These are phyloP conservation scores for Malassezia restricta DNA, from an alignment of 1,284 basidiomycete genomes.

Conservation along the genomic window DNA sequence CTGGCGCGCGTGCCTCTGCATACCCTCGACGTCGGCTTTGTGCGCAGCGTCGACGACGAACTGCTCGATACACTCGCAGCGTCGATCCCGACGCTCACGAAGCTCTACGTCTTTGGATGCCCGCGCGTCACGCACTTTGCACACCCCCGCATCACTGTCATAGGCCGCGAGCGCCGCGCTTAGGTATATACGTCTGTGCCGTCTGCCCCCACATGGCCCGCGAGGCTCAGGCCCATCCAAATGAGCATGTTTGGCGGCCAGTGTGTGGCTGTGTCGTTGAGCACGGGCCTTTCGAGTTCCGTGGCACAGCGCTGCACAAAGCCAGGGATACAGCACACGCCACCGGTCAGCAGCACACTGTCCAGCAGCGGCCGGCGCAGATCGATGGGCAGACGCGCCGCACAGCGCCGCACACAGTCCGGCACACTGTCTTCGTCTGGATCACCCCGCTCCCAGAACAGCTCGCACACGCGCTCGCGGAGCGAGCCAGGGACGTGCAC, in stretches of 20 bases:
- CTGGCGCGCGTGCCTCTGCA: conserved; percentile 51
- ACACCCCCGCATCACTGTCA: conserved; percentile 20
- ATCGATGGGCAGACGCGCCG: conserved; percentile 60
- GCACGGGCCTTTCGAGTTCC: conserved; percentile 55
- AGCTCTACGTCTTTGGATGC: conserved; percentile 44
- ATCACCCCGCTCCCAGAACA: conserved; percentile 79
- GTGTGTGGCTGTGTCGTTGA: background rate
- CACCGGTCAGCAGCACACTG: conserved; percentile 71
- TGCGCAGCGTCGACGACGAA: conserved; percentile 71
- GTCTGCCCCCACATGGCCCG: background rate
- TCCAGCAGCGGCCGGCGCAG: conserved; percentile 66
- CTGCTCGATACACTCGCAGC: conserved; percentile 59
- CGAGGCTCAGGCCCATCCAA: conserved; percentile 16
- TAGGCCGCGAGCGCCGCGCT: conserved; percentile 20
- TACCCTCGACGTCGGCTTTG: conserved; percentile 73
- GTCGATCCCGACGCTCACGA: conserved; percentile 24
- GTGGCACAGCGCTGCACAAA: conserved; percentile 72
- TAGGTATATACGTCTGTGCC: background rate
- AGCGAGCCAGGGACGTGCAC: conserved; percentile 87
- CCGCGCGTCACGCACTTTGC: conserved; percentile 20
- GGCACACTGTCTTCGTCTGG: conserved; percentile 57
- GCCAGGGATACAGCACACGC: conserved; percentile 78
- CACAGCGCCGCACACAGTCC: conserved; percentile 60
- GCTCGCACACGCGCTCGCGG: conserved; percentile 74
- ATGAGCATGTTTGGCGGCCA: conserved; percentile 7